A percentile compares a stretch with the other conserved stretches of the same genome.
These are phyloP conservation scores for Metschnikowia reukaufii DNA, from an alignment of 805 yeast species.

Conservation along the genomic window DNA sequence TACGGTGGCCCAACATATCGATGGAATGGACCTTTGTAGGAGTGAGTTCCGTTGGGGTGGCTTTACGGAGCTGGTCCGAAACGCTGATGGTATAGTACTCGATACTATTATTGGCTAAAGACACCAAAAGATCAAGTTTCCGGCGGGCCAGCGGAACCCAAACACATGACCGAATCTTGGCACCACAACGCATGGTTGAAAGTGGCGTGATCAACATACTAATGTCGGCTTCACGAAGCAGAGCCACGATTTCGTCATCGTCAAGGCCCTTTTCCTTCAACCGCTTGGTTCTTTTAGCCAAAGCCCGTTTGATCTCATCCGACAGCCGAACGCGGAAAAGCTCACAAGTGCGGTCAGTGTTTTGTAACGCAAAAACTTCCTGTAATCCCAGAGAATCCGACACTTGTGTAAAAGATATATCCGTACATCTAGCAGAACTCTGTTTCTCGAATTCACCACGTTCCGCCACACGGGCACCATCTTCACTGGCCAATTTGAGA, in stretches of 20 bases:
- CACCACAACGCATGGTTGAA: constrained; percentile 60
- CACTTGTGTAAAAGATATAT: constrained; percentile 48
- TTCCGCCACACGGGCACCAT: constrained; percentile 49
- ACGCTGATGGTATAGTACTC: constrained; percentile 62
- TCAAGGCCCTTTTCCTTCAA: constrained; percentile 66
- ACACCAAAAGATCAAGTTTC: constrained; percentile 57
- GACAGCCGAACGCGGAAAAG: constrained; percentile 71
- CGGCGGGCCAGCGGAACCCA: constrained; percentile 57
- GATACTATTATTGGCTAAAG: constrained; percentile 71
- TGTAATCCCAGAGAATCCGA: constrained; percentile 31
- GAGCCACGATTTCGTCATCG: constrained; percentile 53
- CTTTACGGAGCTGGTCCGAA: constrained; percentile 56
- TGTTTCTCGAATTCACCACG: constrained; percentile 72
- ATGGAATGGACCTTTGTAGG: constrained; percentile 55
- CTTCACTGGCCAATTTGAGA: constrained; percentile 54
- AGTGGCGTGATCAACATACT: constrained; percentile 67
- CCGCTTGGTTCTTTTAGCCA: constrained; percentile 74
- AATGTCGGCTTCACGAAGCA: constrained; percentile 46
- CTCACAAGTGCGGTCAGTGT: constrained; percentile 79
- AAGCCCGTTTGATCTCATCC: constrained; percentile 77
- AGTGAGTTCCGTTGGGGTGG: constrained; percentile 37
- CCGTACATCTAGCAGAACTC: constrained; percentile 69
- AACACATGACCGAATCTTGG: constrained; percentile 63
- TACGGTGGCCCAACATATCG: constrained; percentile 83
- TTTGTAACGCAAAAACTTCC: constrained; percentile 66